Percentiles rank a stretch among this genome's conserved stretches.
Evolutionary conservation across 495 filamentous ascomycete genomes (phyloP).

Genomic region (Podospora conica): DNA sequence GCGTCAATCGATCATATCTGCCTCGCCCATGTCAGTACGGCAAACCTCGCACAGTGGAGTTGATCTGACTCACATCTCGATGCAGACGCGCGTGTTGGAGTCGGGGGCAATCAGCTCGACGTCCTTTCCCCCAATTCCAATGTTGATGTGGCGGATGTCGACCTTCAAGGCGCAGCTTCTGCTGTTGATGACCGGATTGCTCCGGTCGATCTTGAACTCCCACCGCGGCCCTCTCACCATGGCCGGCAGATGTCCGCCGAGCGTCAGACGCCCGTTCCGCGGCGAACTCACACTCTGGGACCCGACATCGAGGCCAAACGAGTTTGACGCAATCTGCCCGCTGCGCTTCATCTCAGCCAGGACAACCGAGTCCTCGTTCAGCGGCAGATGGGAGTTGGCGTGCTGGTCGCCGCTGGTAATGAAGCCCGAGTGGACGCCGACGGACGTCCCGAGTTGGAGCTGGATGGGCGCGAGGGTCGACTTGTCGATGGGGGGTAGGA

Average conservation of each 20-base stretch:
- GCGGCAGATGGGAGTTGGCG: neutral
- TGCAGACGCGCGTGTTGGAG: neutral
- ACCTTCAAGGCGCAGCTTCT: neutral
- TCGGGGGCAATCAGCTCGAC: neutral
- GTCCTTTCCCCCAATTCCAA: neutral
- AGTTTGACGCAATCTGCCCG: neutral
- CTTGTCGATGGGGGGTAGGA: neutral
- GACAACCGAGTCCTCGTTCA: neutral
- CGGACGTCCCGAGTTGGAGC: neutral
- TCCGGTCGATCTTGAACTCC: neutral
- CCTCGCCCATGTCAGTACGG: neutral
- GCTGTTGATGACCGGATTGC: neutral
- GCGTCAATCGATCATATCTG: neutral
- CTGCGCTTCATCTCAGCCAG: neutral
- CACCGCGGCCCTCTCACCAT: neutral
- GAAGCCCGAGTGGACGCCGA: neutral
- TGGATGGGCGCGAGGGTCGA: neutral
- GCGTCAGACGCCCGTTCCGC: neutral
- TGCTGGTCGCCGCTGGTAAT: neutral
- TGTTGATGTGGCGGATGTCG: neutral
- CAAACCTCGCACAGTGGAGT: no score
- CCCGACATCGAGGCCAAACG: neutral
- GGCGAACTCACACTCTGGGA: neutral
- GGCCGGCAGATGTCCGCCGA: neutral
- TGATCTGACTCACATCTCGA: neutral